Conservation (phyloP, 257 asterid species). For the Solanum acaule region DNA sequence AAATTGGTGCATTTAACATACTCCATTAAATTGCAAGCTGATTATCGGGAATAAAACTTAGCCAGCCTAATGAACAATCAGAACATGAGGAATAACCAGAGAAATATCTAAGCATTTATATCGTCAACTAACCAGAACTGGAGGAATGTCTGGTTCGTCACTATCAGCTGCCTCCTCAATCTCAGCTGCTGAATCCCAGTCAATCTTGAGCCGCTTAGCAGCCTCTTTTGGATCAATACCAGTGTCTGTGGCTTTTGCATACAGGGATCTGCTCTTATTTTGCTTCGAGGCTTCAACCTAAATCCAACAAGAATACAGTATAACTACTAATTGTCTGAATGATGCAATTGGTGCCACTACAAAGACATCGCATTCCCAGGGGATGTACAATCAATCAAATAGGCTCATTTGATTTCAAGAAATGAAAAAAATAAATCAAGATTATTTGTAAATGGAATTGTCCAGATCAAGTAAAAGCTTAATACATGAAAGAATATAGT, state of each 20-base stretch:
- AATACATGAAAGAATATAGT: not conserved
- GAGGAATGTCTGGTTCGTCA: conserved; percentile 66
- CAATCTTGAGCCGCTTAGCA: conserved; percentile 77
- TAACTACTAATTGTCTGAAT: not conserved
- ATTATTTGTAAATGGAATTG: not conserved
- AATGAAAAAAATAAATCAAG: not conserved
- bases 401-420: not conserved
- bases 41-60: not conserved
- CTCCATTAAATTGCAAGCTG: not conserved
- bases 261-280: conserved; percentile 57
- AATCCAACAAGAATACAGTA: not conserved
- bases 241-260: conserved; percentile 79
- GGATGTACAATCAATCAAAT: not conserved
- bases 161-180: conserved; percentile 45
- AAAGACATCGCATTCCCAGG: not conserved
- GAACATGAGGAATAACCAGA: not conserved
- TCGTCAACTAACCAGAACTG: conserved; percentile 51
- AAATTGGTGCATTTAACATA: not conserved
- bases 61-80: not conserved
- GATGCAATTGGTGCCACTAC: not conserved
- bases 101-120: not conserved
- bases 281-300: conserved; percentile 50
- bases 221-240: conserved; percentile 81
- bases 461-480: not conserved
- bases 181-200: conserved; percentile 96